These are phyloP conservation scores for Juglanconis juglandina DNA, from an alignment of 2,329 filamentous ascomycete genomes.

Conservation along the genomic window DNA sequence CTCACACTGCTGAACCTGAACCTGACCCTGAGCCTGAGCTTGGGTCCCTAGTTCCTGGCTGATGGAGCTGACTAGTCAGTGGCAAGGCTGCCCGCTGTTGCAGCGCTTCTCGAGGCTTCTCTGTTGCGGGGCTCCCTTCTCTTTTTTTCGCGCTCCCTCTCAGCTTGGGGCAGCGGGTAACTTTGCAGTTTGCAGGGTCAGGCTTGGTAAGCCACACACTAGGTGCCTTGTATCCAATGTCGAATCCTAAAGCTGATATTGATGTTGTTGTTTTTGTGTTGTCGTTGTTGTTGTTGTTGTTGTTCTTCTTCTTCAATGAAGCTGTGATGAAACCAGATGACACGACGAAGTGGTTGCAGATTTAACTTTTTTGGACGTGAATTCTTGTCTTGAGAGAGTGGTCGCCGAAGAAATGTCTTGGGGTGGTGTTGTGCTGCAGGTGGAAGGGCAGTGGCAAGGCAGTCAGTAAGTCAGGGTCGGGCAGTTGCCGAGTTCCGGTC, in stretches of 20 bases:
- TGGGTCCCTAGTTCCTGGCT: not conserved
- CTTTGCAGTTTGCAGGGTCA: slow-evolving; percentile 14
- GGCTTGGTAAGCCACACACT: slow-evolving; percentile 12
- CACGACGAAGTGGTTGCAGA: not conserved
- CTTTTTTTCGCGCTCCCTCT: not conserved
- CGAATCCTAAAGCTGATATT: not conserved
- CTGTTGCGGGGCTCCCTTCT: not conserved
- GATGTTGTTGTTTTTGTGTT: not conserved
- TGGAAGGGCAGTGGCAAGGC: not conserved
- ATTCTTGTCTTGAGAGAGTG: not conserved
- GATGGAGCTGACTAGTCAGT: not conserved
- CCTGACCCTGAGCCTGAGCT: not conserved
- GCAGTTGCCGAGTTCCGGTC: not conserved
- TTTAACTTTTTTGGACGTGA: not conserved
- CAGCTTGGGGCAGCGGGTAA: not conserved
- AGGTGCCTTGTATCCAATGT: slow-evolving; percentile 4
- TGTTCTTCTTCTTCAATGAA: not conserved
- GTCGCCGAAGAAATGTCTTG: not conserved
- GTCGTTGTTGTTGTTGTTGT: not conserved
- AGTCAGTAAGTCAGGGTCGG: not conserved
- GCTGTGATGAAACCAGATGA: not conserved
- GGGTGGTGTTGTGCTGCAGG: not conserved
- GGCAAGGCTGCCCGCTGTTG: not conserved
- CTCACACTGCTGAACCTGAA: not conserved
- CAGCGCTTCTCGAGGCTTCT: not conserved